Conservation (phyloP, 164 flowering plant species). For the Vitis labrusca region DNA sequence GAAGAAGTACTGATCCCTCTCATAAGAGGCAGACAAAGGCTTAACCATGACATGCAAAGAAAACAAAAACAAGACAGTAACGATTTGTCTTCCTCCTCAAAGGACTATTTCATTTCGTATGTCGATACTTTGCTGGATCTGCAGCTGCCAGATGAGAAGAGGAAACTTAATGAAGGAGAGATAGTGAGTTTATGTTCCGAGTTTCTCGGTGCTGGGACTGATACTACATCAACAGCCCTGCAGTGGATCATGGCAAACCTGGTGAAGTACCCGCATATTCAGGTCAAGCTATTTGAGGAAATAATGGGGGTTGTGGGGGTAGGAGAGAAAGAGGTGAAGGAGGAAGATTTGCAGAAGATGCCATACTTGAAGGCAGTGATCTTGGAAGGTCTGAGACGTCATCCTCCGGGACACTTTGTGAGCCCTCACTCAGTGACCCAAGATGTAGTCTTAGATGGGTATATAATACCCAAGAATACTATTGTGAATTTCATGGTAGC, state of each 20-base stretch:
- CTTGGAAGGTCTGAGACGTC: slow-evolving; percentile 12
- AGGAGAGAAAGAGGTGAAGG: background rate
- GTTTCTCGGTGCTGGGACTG: slow-evolving; percentile 39
- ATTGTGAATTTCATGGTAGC: slow-evolving; percentile 8
- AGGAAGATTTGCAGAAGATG: no score
- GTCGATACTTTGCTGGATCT: slow-evolving; percentile 18
- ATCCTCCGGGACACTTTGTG: slow-evolving; percentile 16
- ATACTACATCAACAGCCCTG: slow-evolving; percentile 36
- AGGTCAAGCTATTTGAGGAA: slow-evolving; percentile 26
- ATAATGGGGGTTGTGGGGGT: slow-evolving; percentile 13
- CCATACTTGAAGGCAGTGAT: slow-evolving; percentile 7
- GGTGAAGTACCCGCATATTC: no score
- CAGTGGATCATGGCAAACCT: slow-evolving; percentile 27
- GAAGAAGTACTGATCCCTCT: slow-evolving; percentile 14
- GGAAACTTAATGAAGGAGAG: slow-evolving; percentile 27
- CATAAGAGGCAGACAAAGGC: background rate
- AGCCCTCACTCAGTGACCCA: slow-evolving; percentile 10
- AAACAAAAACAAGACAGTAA: background rate
- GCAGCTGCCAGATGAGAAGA: slow-evolving; percentile 11
- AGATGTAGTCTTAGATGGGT: slow-evolving; percentile 2
- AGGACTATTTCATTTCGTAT: background rate
- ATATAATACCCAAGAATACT: slow-evolving; percentile 5
- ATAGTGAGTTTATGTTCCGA: slow-evolving; percentile 37
- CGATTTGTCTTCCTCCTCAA: background rate
- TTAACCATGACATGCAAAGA: background rate